These are phyloP conservation scores for Gossypium raimondii DNA, from an alignment of 345 rosid genomes.

Conservation along the genomic window DNA sequence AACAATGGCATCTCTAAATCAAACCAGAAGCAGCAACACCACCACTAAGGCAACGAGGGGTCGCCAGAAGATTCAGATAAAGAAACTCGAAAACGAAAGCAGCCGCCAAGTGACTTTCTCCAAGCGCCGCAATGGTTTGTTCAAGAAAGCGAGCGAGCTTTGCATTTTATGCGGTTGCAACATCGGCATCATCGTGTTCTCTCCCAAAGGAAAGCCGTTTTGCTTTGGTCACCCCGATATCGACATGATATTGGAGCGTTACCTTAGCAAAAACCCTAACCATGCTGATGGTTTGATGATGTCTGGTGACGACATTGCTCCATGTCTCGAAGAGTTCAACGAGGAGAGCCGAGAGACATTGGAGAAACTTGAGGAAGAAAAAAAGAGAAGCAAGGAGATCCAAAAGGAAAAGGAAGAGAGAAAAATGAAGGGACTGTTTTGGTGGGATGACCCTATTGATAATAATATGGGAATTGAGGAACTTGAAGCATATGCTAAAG, in stretches of 20 bases:
- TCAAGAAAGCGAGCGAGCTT: slow-evolving; percentile 39
- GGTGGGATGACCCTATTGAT: slow-evolving; percentile 37
- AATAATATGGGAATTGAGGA: slow-evolving; percentile 29
- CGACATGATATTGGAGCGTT: slow-evolving; percentile 16
- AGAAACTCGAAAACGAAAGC: slow-evolving; percentile 20
- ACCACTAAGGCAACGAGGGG: background rate
- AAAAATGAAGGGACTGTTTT: slow-evolving; percentile 14
- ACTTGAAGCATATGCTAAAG: slow-evolving; percentile 26
- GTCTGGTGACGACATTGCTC: background rate
- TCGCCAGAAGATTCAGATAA: slow-evolving; percentile 1
- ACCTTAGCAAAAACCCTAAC: background rate
- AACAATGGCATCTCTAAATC: background rate
- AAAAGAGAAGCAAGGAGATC: background rate
- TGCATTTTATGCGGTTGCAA: slow-evolving; percentile 31
- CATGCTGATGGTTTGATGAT: background rate
- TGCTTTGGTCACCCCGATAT: slow-evolving; percentile 29
- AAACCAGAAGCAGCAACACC: background rate
- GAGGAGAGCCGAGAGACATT: slow-evolving; percentile 15
- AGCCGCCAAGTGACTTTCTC: slow-evolving; percentile 25
- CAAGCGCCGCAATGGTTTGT: slow-evolving; percentile 25
- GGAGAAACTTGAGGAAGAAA: slow-evolving; percentile 29
- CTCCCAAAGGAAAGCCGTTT: slow-evolving; percentile 33
- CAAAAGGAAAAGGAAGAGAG: slow-evolving; percentile 12
- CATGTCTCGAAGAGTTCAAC: slow-evolving; percentile 13
- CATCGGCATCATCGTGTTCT: slow-evolving; percentile 30